phyloP scores from a whole-genome alignment of 768 basidiomycete genomes.

The Melanogaster broomeanus region DNA sequence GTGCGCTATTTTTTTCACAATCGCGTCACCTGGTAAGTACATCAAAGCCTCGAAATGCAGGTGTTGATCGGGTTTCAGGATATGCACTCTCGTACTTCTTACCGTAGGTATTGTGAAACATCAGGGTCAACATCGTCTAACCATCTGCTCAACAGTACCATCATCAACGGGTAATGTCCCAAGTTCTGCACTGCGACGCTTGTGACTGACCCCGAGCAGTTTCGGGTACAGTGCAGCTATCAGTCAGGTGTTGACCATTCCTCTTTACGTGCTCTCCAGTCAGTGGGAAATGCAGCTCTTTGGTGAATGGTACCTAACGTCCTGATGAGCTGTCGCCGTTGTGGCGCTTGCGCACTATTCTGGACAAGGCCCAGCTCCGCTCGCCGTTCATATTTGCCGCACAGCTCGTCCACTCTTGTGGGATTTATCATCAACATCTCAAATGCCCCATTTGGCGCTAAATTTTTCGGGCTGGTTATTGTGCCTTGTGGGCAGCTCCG shows the following conservation, averaged over 20 bases:
- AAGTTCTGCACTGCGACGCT: conserved; percentile 37
- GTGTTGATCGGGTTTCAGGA: conserved; percentile 36
- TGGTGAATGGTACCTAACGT: not conserved
- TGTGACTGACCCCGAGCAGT: no score
- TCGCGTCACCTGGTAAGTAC: conserved; percentile 56
- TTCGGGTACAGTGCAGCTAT: conserved; percentile 52
- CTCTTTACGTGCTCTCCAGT: conserved; percentile 67
- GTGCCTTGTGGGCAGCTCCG: conserved; percentile 58
- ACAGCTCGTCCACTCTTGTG: no score
- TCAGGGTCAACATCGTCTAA: not conserved
- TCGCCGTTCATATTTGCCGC: no score
- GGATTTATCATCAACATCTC: no score
- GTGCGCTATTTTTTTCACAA: conserved; percentile 53
- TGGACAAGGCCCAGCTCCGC: conserved; percentile 53
- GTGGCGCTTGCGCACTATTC: conserved; percentile 55
- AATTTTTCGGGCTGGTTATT: conserved; percentile 74
- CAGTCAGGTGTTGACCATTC: conserved; percentile 63
- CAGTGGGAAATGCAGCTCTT: conserved; percentile 15
- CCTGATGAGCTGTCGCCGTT: conserved; percentile 43
- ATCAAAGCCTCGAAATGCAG: not conserved
- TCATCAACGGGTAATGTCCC: conserved; percentile 47
- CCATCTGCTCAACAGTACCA: conserved; percentile 40
- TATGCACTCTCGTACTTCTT: conserved; percentile 68
- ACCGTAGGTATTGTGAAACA: conserved; percentile 45
- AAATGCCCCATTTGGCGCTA: conserved; percentile 47